Base-by-base conservation (phyloP, 2,329 filamentous ascomycete species). In the Fusarium musae region DNA sequence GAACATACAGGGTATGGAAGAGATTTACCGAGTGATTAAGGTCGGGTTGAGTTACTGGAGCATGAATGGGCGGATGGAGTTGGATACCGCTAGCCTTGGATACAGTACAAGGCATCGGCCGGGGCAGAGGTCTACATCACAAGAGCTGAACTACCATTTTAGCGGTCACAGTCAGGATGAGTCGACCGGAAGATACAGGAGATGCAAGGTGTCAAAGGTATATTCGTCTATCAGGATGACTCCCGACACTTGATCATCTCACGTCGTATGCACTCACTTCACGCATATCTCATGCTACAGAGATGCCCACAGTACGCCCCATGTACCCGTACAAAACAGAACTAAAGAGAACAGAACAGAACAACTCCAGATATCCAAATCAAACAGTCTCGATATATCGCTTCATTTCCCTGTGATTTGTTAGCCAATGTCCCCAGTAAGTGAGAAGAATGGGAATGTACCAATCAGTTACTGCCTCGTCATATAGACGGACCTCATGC, bases 381-480 rank as follows among this genome's bases (percentile, higher is more conserved):
- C 75, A 80, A 65, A 93, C 91, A n/a, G 91, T 93, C 82, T 94
- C 93, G 70, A 94, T 93, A 78, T 95, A 95, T 66, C 93, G 87
- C 83, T 89, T 90, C 81, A 94, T 87, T 82, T 95, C 93, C 92
- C 92, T 93, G 72, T 13, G 1, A 26, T 5, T 75, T 70, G 79
- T 78, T 69, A 68, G 72, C 36, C 19, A 42, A 21, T 30, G 34
- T 5, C 7, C 16, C 34, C 15, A 17, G 16, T 36, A 36, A 16
- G 6, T 36, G 15, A 36, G 34, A 17, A 36, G 30, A 1, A 7
- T 7, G 26, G 11, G 15, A 16, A 91, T 93, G 82, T 87, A 96
- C 95, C 96, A 98, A 82, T 98, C 96, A 26, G 96, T 98, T 10
- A 98, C 96, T 5, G 95, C 95, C 82, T 98, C 96, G 78, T 98